These are phyloP conservation scores for Lachancea dasiensis DNA, from an alignment of 805 yeast genomes.

Conservation along the genomic window DNA sequence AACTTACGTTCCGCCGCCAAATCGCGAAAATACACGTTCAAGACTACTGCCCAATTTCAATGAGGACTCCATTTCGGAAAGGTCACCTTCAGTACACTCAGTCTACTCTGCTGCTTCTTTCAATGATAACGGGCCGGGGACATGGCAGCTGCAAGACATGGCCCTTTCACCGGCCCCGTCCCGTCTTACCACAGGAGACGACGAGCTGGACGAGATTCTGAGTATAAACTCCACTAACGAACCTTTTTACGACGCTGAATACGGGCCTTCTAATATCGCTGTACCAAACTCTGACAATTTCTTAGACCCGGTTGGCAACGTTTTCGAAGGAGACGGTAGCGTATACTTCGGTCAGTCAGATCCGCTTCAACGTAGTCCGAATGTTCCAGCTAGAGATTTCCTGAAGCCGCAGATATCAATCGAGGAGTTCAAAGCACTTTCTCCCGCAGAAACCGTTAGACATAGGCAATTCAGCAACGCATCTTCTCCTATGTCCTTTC, in stretches of 20 bases:
- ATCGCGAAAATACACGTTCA: background rate
- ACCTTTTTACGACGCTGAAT: slow-evolving; percentile 3
- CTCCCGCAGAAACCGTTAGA: slow-evolving; percentile 1
- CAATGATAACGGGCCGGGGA: background rate
- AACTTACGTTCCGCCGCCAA: background rate
- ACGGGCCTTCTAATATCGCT: background rate
- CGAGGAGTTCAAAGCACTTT: slow-evolving; percentile 20
- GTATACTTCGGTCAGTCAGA: background rate
- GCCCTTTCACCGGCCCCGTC: slow-evolving; percentile 27
- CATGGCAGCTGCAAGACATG: slow-evolving; percentile 17
- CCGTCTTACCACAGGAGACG: slow-evolving; percentile 21
- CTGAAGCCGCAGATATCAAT: slow-evolving; percentile 22
- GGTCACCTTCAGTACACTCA: slow-evolving; percentile 5
- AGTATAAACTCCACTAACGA: slow-evolving; percentile 24
- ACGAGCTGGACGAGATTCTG: slow-evolving; percentile 26
- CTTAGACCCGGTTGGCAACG: background rate
- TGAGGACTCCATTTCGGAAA: slow-evolving; percentile 4
- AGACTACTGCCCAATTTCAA: slow-evolving; percentile 3
- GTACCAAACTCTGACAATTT: background rate
- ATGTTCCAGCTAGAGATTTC: background rate
- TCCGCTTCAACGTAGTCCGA: background rate
- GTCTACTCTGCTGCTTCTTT: slow-evolving; percentile 1
- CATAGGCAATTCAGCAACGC: slow-evolving; percentile 1
- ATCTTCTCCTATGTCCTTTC: slow-evolving; percentile 6
- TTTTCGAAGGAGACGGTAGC: background rate